Evolutionary conservation across 306 rosid species (phyloP).

Genomic region (Acacia crassicarpa): DNA sequence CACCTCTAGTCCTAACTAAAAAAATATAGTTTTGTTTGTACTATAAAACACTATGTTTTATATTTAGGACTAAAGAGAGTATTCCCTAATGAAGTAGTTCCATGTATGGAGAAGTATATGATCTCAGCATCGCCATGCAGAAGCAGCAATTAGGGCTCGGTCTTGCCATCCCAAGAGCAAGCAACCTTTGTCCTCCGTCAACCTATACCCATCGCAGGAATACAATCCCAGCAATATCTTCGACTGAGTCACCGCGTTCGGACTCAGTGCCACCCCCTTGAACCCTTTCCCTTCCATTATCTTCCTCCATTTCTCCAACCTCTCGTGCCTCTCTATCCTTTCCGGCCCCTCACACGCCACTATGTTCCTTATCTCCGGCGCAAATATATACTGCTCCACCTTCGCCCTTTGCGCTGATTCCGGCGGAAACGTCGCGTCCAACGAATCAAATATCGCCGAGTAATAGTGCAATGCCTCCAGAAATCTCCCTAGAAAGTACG

Average conservation of each 20-base stretch:
- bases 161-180: conserved; percentile 93
- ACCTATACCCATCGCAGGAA: conserved; percentile 76
- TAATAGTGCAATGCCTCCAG: conserved; percentile 81
- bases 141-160: conserved; percentile 74
- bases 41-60: no score
- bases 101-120: neutral
- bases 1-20: no score
- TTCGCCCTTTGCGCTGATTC: conserved; percentile 83
- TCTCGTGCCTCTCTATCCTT: conserved; percentile 83
- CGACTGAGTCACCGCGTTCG: conserved; percentile 89
- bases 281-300: conserved; percentile 88
- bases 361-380: conserved; percentile 83
- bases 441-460: conserved; percentile 82
- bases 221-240: conserved; percentile 80
- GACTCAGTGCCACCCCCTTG: conserved; percentile 67
- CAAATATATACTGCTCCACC: conserved; percentile 90
- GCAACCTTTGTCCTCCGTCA: conserved; percentile 85
- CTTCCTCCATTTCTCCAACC: conserved; percentile 90
- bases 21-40: no score
- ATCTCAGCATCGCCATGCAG: conserved; percentile 82
- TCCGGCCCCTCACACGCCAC: conserved; percentile 79
- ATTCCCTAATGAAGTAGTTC: neutral
- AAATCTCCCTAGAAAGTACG: conserved; percentile 77
- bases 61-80: no score
- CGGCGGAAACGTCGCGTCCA: conserved; percentile 82